Percentiles rank a stretch among this genome's conserved stretches.
phyloP scores from a whole-genome alignment of 2,329 filamentous ascomycete species.

The Penicillium capsulatum region DNA sequence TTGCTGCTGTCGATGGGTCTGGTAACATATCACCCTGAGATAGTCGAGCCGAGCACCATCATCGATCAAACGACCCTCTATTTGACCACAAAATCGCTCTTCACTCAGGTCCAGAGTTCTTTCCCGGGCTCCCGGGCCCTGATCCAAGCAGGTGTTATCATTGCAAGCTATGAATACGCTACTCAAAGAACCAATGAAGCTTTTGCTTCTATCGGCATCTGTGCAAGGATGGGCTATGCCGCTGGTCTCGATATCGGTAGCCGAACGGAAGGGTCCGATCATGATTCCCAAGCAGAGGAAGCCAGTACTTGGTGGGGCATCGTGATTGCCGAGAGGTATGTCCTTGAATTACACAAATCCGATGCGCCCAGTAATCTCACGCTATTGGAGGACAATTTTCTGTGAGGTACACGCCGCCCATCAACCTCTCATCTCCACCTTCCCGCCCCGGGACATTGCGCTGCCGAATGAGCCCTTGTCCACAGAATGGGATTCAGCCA shows the following conservation, averaged over 20 bases:
- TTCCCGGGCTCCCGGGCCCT: constrained; percentile 19
- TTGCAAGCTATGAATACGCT: constrained; percentile 30
- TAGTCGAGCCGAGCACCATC: neutral
- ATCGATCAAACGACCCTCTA: constrained; percentile 16
- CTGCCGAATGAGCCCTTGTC: constrained; percentile 15
- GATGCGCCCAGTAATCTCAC: too few relatives aligned
- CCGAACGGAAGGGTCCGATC: too few relatives aligned
- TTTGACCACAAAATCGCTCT: constrained; percentile 22
- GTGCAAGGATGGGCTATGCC: constrained; percentile 27
- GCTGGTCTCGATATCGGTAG: constrained; percentile 13
- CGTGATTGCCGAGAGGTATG: constrained; percentile 28
- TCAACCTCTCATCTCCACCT: constrained; percentile 15
- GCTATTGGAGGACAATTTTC: constrained; percentile 6
- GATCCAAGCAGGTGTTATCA: constrained; percentile 27
- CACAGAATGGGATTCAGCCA: too few relatives aligned
- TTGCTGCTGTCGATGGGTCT: constrained; percentile 27
- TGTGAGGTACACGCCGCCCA: constrained; percentile 13
- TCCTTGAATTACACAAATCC: too few relatives aligned
- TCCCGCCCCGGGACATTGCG: constrained; percentile 8
- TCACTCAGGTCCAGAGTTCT: constrained; percentile 22
- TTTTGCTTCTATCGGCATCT: constrained; percentile 22
- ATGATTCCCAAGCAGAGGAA: constrained; percentile 16
- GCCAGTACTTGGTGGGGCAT: constrained; percentile 31
- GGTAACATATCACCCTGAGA: constrained; percentile 12
- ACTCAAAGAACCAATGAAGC: constrained; percentile 17